Conservation (phyloP, 2,329 filamentous ascomycete genomes). For the Trichoderma harzianum region DNA sequence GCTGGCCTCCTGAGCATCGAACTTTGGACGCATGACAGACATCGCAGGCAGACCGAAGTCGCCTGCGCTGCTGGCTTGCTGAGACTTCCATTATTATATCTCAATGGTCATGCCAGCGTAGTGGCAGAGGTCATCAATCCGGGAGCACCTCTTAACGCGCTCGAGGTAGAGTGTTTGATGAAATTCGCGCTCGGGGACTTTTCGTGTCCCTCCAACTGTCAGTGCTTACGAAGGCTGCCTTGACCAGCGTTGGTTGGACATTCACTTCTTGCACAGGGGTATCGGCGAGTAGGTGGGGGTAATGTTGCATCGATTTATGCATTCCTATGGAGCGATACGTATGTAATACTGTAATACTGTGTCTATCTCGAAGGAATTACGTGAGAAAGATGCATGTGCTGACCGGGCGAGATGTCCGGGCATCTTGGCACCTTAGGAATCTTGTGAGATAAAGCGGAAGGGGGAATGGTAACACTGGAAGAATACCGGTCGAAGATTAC, state of each 20-base stretch:
- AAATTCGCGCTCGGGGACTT: background rate
- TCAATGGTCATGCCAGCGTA: background rate
- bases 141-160: background rate
- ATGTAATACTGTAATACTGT: background rate
- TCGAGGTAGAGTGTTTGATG: background rate
- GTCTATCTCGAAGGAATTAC: background rate
- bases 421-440: too few species aligned
- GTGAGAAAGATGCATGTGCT: background rate
- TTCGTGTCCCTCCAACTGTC: background rate
- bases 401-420: background rate
- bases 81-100: background rate
- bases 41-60: background rate
- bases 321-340: background rate
- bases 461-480: too few species aligned
- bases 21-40: background rate
- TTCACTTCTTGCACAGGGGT: background rate
- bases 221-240: background rate
- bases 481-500: too few species aligned
- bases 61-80: background rate
- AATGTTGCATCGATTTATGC: background rate
- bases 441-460: too few species aligned
- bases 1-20: background rate
- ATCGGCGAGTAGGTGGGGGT: background rate
- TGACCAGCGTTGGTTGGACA: background rate
- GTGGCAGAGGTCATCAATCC: background rate